Base-by-base conservation (phyloP, 805 yeast genomes). In the Scheffersomyces ergatensis region DNA sequence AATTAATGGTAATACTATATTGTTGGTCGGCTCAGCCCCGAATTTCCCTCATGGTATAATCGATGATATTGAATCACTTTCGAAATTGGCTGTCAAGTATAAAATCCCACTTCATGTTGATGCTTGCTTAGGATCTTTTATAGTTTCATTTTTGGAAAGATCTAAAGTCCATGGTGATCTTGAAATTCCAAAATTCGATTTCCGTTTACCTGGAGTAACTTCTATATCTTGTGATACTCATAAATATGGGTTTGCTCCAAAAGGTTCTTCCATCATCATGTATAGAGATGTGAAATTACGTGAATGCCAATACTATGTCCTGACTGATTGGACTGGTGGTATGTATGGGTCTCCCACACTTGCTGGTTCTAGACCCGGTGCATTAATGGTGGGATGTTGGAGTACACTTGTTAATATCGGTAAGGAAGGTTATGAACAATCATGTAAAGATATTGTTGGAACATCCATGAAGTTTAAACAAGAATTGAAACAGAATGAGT, bases 141-240 rank as follows among this genome's bases (percentile, higher is more conserved):
- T 92, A 31, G 86, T 89, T 33, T 82, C 96, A 2, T 89, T 84
- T 55, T 76, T 86, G 67, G 81, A 78, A 44, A 77, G 77, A 42
- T 77, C 89, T 2, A 43, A 46, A 17, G 65, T 67, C 12, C 70
- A 65, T 38, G 85, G 85, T 2, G 70, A 64, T 37, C 58, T 52
- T 11, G 48, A 50, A 4, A 48, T 68, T 2, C 84, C 85, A 5
- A 55, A 66, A 11, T 90, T 92, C 64, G 98, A 93, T 60, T 92
- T 92, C 66, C 70, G 92, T 48, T 73, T 89, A 2, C 84, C 88
- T 1, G 93, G 76, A 24, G 98, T 93, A n/a, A 93, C 98, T 0
- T 89, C 97, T 2, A 92, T 92, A 43, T 87, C 96, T n/a, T 93
- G 98, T 65, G 99, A 92, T 60, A 92, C 99, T n/a, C 99, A 92